A percentile compares a stretch with the other conserved stretches of the same genome.
phyloP scores from a whole-genome alignment of 2,329 filamentous ascomycete genomes.

The Trichoderma brevicompactum region DNA sequence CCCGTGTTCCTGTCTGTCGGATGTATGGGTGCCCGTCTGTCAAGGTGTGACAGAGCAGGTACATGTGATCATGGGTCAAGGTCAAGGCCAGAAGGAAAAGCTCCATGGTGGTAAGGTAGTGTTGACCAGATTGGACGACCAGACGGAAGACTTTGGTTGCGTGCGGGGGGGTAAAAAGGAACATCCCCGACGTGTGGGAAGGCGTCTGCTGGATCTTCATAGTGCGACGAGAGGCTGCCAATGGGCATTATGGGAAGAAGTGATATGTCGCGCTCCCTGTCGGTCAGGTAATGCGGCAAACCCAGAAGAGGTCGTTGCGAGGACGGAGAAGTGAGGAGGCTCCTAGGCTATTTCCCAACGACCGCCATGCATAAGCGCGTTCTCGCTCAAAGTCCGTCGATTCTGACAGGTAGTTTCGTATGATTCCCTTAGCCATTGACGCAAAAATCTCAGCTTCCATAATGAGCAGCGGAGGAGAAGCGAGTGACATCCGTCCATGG shows the following conservation, averaged over 20 bases:
- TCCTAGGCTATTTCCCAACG: background rate
- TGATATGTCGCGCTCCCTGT: conserved; percentile 25
- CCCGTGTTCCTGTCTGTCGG: conserved; percentile 5
- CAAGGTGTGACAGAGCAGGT: conserved; percentile 11
- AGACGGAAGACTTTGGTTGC: conserved; percentile 12
- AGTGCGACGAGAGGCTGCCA: conserved; percentile 11
- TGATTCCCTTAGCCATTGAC: conserved; percentile 6
- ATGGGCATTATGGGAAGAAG: conserved; percentile 8
- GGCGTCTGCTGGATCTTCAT: conserved; percentile 21
- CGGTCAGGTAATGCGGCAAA: conserved; percentile 20
- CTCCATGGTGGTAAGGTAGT: conserved; percentile 4
- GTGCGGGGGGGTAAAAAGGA: conserved; percentile 26
- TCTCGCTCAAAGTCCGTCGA: conserved; percentile 5
- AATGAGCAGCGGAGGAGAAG: conserved; percentile 16
- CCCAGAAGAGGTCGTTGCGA: conserved; percentile 11
- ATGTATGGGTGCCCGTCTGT: conserved; percentile 8
- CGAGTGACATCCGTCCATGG: conserved; percentile 13
- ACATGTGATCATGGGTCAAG: conserved; percentile 20
- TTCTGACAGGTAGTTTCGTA: conserved; percentile 18
- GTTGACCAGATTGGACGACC: conserved; percentile 10
- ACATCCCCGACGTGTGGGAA: conserved; percentile 13
- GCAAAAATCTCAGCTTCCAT: conserved; percentile 10
- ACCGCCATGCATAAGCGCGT: conserved; percentile 20
- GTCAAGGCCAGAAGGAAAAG: background rate
- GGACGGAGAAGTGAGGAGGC: conserved; percentile 15